phyloP scores from a whole-genome alignment of 2,329 filamentous ascomycete species.

The Dactylella cylindrospora region DNA sequence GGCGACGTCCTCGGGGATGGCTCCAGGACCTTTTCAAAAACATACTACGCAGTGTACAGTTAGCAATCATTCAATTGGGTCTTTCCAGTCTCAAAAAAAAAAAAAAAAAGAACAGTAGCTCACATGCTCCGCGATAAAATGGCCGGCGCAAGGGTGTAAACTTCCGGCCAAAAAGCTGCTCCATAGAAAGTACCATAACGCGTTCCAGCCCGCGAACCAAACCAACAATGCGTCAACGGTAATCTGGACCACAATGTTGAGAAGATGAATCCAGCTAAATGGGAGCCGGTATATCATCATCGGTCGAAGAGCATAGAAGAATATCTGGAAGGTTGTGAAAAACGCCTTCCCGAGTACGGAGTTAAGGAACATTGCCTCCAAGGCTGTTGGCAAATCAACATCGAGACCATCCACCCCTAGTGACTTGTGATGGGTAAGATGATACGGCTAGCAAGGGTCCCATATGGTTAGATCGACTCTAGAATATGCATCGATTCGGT shows the following conservation, averaged over 20 bases:
- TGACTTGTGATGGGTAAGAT: constrained; percentile 98
- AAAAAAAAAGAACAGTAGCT: constrained; percentile 10
- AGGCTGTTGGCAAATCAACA: constrained; percentile 86
- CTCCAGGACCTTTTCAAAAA: constrained; percentile 65
- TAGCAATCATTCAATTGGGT: neutral
- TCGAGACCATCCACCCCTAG: constrained; percentile 94
- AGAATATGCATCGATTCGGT: too few species aligned
- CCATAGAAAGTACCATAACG: constrained; percentile 79
- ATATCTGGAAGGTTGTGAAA: constrained; percentile 98
- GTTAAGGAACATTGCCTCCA: constrained; percentile 91
- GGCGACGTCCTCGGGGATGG: constrained; percentile 61
- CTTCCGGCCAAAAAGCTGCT: constrained; percentile 92
- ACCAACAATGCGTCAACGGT: constrained; percentile 74
- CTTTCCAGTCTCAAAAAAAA: neutral
- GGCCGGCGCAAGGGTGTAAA: constrained; percentile 88
- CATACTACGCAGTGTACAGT: constrained; percentile 57
- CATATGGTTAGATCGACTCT: too few species aligned
- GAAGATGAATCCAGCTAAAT: constrained; percentile 77
- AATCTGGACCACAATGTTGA: constrained; percentile 78
- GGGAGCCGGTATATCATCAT: constrained; percentile 92
- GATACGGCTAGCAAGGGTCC: constrained; percentile 78
- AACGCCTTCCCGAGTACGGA: constrained; percentile 95
- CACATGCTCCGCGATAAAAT: constrained; percentile 94
- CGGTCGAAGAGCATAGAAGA: constrained; percentile 95
- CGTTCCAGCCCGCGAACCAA: constrained; percentile 61